Evolutionary conservation across 208 protist species (phyloP).

Genomic region (Trypanosoma caninum): DNA sequence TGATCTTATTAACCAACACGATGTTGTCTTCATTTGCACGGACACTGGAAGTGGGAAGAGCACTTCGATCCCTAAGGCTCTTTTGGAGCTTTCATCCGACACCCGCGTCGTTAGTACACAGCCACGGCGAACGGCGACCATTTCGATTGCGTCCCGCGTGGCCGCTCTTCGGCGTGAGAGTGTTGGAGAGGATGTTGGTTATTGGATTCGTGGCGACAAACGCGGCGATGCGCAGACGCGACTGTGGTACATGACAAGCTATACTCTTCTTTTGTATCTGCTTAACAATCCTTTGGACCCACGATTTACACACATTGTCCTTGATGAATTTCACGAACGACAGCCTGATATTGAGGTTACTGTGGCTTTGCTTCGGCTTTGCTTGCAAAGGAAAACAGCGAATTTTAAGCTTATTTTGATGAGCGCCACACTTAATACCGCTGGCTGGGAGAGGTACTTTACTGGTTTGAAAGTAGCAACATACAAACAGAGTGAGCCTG

Average conservation of each 20-base stretch:
- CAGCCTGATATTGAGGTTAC: constrained; percentile 87
- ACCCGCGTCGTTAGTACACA: constrained; percentile 29
- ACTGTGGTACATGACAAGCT: constrained; percentile 55
- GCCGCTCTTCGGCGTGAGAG: constrained; percentile 23
- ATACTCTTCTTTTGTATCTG: constrained; percentile 38
- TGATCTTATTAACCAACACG: constrained; percentile 38
- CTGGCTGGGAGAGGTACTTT: constrained; percentile 72
- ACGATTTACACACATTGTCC: constrained; percentile 54
- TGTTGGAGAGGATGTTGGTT: constrained; percentile 33
- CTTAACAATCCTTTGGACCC: constrained; percentile 28
- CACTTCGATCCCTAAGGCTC: constrained; percentile 33
- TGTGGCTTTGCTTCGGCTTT: constrained; percentile 52
- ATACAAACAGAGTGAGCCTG: constrained; percentile 36
- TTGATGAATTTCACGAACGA: constrained; percentile 83
- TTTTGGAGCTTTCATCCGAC: constrained; percentile 28
- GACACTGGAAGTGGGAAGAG: constrained; percentile 45
- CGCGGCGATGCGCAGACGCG: constrained; percentile 37
- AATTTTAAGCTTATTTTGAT: constrained; percentile 97
- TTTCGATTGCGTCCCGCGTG: constrained; percentile 28
- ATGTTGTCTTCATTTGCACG: constrained; percentile 44
- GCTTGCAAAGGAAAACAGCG: constrained; percentile 17
- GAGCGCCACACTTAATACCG: constrained; percentile 91
- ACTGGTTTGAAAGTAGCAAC: constrained; percentile 39
- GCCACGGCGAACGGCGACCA: constrained; percentile 29
- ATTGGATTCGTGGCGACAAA: constrained; percentile 39